phyloP scores from a whole-genome alignment of 306 rosid genomes.

The Sophora flavescens region DNA sequence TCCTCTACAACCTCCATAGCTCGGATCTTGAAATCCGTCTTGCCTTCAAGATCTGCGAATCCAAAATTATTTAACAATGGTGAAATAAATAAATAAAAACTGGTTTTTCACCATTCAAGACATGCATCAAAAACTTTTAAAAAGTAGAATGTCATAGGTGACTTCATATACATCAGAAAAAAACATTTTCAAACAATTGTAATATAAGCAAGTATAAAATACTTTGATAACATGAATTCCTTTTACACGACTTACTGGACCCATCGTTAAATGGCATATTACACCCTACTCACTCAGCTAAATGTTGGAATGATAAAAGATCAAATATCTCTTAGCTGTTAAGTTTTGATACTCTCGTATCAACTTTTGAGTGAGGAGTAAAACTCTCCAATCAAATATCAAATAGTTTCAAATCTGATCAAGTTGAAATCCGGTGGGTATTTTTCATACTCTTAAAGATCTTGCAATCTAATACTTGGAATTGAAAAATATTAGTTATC shows the following conservation, averaged over 20 bases:
- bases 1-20: constrained; percentile 91
- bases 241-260: not conserved
- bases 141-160: not conserved
- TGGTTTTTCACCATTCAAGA: not conserved
- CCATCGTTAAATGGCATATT: not conserved
- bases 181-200: not conserved
- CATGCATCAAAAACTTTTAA: not conserved
- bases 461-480: constrained; percentile 14
- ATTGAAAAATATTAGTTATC: not conserved
- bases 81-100: constrained; percentile 2
- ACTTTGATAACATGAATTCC: not conserved
- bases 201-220: not conserved
- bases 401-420: constrained; percentile 8
- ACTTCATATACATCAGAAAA: not conserved
- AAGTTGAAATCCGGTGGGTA: not conserved
- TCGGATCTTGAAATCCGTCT: constrained; percentile 91
- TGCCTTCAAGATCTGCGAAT: constrained; percentile 95
- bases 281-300: not conserved
- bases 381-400: constrained; percentile 2
- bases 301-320: not conserved
- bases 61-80: constrained; percentile 26
- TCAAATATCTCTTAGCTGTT: not conserved
- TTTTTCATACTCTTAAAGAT: constrained; percentile 11
- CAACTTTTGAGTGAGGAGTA: not conserved
- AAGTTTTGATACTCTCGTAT: not conserved